Conservation (phyloP, 23 red algal species). For the Gracilaria gracilis region DNA sequence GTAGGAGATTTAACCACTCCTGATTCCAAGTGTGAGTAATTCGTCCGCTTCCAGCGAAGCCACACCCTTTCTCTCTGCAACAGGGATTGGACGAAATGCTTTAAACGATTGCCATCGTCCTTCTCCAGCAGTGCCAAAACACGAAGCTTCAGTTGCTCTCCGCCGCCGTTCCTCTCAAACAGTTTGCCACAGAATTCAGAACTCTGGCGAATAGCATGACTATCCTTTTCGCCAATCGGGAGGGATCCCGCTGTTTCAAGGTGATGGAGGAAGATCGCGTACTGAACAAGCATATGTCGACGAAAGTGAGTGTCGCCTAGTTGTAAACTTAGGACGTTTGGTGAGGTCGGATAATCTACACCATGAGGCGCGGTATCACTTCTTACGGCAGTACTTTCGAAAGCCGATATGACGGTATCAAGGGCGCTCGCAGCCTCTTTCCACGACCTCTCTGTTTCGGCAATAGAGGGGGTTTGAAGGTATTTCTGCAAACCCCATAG, state of each 20-base stretch:
- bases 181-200: slow-evolving; percentile 38
- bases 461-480: slow-evolving; percentile 34
- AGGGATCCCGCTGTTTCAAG: slow-evolving; percentile 4
- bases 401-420: slow-evolving; percentile 33
- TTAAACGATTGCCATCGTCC: slow-evolving; percentile 22
- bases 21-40: slow-evolving; percentile 37
- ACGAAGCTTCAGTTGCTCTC: slow-evolving; percentile 10
- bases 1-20: slow-evolving; percentile 14
- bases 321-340: slow-evolving; percentile 21
- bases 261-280: slow-evolving; percentile 55
- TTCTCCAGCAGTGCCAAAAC: slow-evolving; percentile 23
- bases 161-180: slow-evolving; percentile 26
- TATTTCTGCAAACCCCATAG: slow-evolving; percentile 53
- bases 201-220: not conserved
- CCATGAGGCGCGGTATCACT: slow-evolving; percentile 1
- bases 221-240: slow-evolving; percentile 14
- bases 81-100: slow-evolving; percentile 31
- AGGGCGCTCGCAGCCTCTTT: not conserved
- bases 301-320: slow-evolving; percentile 41
- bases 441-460: slow-evolving; percentile 31
- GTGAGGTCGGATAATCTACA: slow-evolving; percentile 40
- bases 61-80: slow-evolving; percentile 56
- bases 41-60: slow-evolving; percentile 49
- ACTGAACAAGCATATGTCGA: slow-evolving; percentile 52
- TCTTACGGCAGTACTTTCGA: slow-evolving; percentile 32